Conservation (phyloP, 768 basidiomycete species). For the Cystobasidiopsis lactophilus region DNA sequence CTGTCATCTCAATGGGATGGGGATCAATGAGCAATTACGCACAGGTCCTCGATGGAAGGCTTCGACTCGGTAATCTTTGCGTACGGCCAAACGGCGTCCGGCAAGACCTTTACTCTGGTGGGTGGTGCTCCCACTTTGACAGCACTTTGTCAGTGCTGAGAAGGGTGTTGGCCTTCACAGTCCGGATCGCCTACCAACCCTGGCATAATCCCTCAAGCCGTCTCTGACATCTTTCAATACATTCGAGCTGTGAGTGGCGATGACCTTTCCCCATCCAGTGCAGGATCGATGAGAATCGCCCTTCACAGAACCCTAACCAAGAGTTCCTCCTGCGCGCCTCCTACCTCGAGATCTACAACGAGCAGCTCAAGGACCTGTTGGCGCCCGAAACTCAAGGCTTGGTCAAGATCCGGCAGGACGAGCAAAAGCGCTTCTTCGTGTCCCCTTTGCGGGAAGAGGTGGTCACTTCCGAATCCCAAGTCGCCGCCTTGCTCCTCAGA, state of each 20-base stretch:
- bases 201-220: conserved; percentile 80
- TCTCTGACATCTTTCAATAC: conserved; percentile 75
- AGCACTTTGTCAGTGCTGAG: neutral
- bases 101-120: conserved; percentile 42
- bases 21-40: neutral
- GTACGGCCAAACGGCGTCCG: conserved; percentile 53
- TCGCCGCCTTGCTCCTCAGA: conserved; percentile 59
- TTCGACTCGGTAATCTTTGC: conserved; percentile 93
- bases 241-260: conserved; percentile 34
- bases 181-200: conserved; percentile 43
- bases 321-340: conserved; percentile 92
- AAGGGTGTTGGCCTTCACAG: conserved; percentile 5
- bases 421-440: conserved; percentile 27
- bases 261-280: neutral
- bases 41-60: conserved; percentile 61
- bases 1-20: neutral
- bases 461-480: conserved; percentile 68
- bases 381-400: conserved; percentile 22
- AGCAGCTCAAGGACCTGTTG: conserved; percentile 64
- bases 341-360: conserved; percentile 38
- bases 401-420: conserved; percentile 17
- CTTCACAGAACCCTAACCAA: conserved; percentile 38
- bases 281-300: neutral
- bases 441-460: conserved; percentile 77
- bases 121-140: neutral